Evolutionary conservation across 2,329 filamentous ascomycete species (phyloP).

Genomic region (Coleophoma eucalyptorum): DNA sequence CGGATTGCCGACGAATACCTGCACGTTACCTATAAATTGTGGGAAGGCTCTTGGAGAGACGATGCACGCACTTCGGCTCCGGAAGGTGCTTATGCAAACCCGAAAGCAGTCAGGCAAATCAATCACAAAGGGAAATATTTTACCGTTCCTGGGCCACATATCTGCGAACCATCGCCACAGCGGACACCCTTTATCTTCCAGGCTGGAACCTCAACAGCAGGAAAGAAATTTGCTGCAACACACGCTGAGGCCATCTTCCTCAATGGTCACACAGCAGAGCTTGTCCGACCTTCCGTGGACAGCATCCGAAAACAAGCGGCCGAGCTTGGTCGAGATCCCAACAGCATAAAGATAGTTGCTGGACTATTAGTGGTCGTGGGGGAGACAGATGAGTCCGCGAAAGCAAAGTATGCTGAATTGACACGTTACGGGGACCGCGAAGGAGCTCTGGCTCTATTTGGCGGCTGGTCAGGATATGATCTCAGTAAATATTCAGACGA

Average conservation of each 20-base stretch:
- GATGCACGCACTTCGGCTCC: conserved; percentile 61
- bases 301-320: conserved; percentile 56
- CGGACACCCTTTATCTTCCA: conserved; percentile 65
- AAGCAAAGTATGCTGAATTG: conserved; percentile 59
- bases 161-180: conserved; percentile 62
- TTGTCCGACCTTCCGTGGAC: conserved; percentile 57
- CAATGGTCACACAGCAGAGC: conserved; percentile 58
- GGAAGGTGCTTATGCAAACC: conserved; percentile 56
- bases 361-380: conserved; percentile 64
- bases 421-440: conserved; percentile 58
- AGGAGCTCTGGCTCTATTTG: conserved; percentile 67
- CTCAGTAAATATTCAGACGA: conserved; percentile 57
- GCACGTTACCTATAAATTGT: conserved; percentile 61
- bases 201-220: conserved; percentile 62
- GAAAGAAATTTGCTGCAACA: conserved; percentile 63
- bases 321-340: conserved; percentile 49
- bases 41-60: conserved; percentile 63
- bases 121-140: conserved; percentile 64
- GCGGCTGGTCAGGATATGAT: conserved; percentile 71
- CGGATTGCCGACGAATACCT: conserved; percentile 59
- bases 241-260: conserved; percentile 72
- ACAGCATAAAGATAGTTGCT: conserved; percentile 63
- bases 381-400: conserved; percentile 61
- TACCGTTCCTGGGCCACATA: conserved; percentile 59
- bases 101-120: conserved; percentile 57